Percentiles rank a stretch among this genome's conserved stretches.
These are phyloP conservation scores for Solanum etuberosum DNA, from an alignment of 257 asterid genomes.

Conservation along the genomic window DNA sequence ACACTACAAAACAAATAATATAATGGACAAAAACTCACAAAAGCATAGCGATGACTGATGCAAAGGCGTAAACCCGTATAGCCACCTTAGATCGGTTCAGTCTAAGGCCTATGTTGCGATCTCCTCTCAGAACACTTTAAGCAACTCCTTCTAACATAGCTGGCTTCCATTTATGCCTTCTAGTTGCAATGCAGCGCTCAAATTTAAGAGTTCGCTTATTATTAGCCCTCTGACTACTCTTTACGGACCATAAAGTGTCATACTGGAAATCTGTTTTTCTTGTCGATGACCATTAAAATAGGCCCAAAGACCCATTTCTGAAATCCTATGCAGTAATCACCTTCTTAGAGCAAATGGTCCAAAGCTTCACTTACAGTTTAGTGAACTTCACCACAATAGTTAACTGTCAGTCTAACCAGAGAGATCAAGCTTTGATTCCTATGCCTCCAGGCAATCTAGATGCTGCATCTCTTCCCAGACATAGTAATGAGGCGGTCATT, in stretches of 20 bases:
- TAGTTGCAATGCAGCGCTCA: not conserved
- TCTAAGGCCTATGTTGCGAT: not conserved
- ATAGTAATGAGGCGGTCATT: slow-evolving; percentile 76
- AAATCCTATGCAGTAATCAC: slow-evolving; percentile 81
- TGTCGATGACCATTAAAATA: slow-evolving; percentile 72
- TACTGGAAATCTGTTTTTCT: slow-evolving; percentile 74
- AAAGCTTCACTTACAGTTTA: slow-evolving; percentile 73
- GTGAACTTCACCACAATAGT: not conserved
- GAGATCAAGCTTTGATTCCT: too few species aligned
- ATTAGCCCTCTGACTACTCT: slow-evolving; percentile 85
- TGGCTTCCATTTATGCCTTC: not conserved
- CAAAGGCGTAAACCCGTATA: not conserved
- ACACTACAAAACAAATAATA: not conserved
- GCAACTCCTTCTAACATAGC: not conserved
- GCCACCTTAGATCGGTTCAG: not conserved
- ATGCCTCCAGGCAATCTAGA: slow-evolving; percentile 88
- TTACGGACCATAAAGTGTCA: slow-evolving; percentile 82
- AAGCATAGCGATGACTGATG: not conserved
- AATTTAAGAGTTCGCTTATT: slow-evolving; percentile 23
- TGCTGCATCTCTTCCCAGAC: slow-evolving; percentile 92
- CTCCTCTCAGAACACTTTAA: not conserved
- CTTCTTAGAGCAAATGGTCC: slow-evolving; percentile 84
- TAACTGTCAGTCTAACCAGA: slow-evolving; percentile 58
- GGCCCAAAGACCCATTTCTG: slow-evolving; percentile 56
- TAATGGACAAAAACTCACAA: not conserved